phyloP scores from a whole-genome alignment of 257 asterid species.

The Leptodermis oblonga region DNA sequence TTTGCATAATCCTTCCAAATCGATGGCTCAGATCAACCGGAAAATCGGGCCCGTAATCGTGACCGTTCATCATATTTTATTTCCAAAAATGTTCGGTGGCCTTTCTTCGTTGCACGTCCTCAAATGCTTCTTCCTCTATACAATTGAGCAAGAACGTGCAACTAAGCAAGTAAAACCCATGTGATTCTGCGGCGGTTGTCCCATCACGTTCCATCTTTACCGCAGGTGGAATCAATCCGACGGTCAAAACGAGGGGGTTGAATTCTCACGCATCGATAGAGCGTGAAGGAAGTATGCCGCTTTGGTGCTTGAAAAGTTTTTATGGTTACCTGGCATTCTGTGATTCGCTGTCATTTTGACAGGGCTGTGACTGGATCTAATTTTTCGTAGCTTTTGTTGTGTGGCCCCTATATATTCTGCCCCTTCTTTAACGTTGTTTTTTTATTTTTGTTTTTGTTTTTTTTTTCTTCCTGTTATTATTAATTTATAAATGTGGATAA shows the following conservation, averaged over 20 bases:
- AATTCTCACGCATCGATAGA: neutral
- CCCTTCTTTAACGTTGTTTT: too few species aligned
- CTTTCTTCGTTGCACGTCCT: constrained; percentile 22
- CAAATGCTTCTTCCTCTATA: too few species aligned
- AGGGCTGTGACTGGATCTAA: constrained; percentile 8
- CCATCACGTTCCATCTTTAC: neutral
- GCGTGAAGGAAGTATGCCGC: constrained; percentile 16
- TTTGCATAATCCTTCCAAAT: neutral
- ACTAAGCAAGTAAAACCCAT: neutral
- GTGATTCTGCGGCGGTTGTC: neutral
- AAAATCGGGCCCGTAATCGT: neutral
- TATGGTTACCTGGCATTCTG: neutral
- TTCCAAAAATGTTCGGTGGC: neutral
- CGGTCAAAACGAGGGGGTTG: neutral
- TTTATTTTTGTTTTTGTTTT: too few species aligned
- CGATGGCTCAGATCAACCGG: neutral
- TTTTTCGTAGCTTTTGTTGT: neutral
- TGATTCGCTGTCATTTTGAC: neutral
- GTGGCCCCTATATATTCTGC: too few species aligned
- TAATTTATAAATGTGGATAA: too few species aligned
- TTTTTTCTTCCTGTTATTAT: too few species aligned
- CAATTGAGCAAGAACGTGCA: constrained; percentile 27
- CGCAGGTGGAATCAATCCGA: neutral
- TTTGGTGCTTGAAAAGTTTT: neutral
- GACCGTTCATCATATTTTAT: constrained; percentile 14